These are phyloP conservation scores for Trichoderma reesei DNA, from an alignment of 495 filamentous ascomycete species.

Conservation along the genomic window DNA sequence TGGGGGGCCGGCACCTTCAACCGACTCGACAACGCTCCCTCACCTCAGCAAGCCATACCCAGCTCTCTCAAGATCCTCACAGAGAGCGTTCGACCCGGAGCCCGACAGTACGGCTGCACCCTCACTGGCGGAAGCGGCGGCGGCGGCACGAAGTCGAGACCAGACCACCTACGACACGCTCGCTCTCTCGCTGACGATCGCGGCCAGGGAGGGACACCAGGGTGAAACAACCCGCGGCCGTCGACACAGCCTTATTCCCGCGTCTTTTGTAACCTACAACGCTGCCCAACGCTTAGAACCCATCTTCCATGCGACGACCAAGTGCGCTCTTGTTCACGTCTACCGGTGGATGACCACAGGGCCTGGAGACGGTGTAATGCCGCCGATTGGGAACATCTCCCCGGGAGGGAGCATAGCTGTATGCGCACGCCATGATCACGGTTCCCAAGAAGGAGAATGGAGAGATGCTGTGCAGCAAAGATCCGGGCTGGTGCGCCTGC, in stretches of 20 bases:
- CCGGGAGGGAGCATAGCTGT: constrained; percentile 81
- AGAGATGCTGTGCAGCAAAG: neutral
- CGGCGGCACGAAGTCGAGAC: neutral
- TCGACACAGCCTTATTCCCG: neutral
- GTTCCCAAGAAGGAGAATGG: neutral
- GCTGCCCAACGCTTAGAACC: neutral
- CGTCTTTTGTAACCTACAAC: neutral
- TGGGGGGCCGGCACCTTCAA: constrained; percentile 2
- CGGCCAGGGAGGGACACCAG: neutral
- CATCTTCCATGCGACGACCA: constrained; percentile 17
- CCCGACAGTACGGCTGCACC: neutral
- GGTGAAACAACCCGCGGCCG: neutral
- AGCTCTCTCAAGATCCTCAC: neutral
- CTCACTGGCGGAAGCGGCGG: neutral
- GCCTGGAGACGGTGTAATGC: constrained; percentile 38
- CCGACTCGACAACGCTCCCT: neutral
- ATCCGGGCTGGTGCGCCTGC: constrained; percentile 9
- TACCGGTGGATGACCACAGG: constrained; percentile 21
- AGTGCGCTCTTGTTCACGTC: neutral
- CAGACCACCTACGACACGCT: neutral
- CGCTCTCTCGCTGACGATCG: neutral
- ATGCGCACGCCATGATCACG: constrained; percentile 19
- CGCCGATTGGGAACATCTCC: constrained; percentile 72
- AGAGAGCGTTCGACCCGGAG: neutral
- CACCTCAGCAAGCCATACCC: neutral